Evolutionary conservation across 1,284 basidiomycete species (phyloP), one percentile per base, ranked within the genome.

Genomic region (Microbotryomycetes sp.): DNA sequence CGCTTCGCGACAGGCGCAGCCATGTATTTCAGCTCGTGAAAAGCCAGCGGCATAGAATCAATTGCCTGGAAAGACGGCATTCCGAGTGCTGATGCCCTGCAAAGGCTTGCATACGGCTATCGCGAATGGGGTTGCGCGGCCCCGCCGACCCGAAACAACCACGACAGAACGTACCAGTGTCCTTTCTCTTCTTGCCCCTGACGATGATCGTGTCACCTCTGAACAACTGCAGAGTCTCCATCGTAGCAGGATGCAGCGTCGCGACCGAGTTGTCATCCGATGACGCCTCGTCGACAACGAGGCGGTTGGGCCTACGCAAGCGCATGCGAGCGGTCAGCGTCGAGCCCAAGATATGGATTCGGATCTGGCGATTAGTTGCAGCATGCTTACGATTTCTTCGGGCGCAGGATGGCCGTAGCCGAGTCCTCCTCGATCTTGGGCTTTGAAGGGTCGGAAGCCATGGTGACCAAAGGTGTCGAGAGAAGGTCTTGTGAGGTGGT

Each of bases 261-360:
- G 92, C 93, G 85, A 88, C 88, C 76, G 89, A 91, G 79, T 91
- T 97, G 74, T 97, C 92, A 76, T 97, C 92, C 31, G 87, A 82
- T 18, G 85, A 81, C 35, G 90, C 85, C 75, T 97, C 92, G 73
- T 96, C 92, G 66, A 94, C 91, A 73, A 94, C 87, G 65, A 97
- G 82, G 74, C 91, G 89, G 80, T 96, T 94, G 48, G 92, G 91
- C 29, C 91, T 94, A 70, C 5, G 69, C 52, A 67, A 55, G 54
- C 21, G 31, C 21, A 45, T 31, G 35, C n/a, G n/a, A n/a, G n/a
- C n/a, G 35, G n/a, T 9, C 15, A 31, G 30, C 26, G 16, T n/a
- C 18, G 7, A 4, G 35, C 46, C 15, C 49, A 31, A 21, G 11
- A 29, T 26, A 9, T 9, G 21, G 45, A 46, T 35, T 29, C 26